phyloP scores from a whole-genome alignment of 371 early-diverging fungal genomes.

The Mucor sp. region DNA sequence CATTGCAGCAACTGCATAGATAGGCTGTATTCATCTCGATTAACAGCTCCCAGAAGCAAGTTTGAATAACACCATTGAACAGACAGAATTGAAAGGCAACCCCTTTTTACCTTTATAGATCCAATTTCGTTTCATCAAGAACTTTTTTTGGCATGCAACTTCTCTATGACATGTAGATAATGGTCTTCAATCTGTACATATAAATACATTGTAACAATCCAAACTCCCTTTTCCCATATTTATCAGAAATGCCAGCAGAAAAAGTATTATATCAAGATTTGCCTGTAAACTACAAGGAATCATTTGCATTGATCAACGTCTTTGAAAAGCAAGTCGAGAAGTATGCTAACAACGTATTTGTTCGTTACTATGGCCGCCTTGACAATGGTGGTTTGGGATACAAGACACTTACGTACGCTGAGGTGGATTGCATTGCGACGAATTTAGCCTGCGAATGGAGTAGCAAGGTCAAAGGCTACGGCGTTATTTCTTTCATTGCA shows the following conservation, averaged over 20 bases:
- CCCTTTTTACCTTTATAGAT: no score
- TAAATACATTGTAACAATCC: no score
- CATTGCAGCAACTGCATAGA: no score
- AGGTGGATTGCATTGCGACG: constrained; percentile 28
- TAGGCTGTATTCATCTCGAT: no score
- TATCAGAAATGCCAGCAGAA: background rate
- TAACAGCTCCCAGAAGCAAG: no score
- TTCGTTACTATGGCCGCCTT: constrained; percentile 2
- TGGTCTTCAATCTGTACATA: no score
- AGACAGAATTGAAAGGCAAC: no score
- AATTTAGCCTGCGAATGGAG: constrained; percentile 35
- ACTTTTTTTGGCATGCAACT: no score
- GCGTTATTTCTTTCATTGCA: constrained; percentile 18
- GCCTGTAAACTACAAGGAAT: background rate
- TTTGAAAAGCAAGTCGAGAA: background rate
- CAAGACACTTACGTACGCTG: constrained; percentile 28
- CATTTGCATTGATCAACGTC: constrained; percentile 1
- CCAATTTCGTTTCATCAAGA: no score
- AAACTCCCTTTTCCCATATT: no score
- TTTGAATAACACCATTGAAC: no score
- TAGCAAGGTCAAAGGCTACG: background rate
- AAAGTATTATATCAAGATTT: background rate
- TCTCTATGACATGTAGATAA: no score
- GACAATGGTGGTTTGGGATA: background rate
- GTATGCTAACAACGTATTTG: constrained; percentile 3